Percentiles rank a stretch among this genome's conserved stretches.
phyloP scores from a whole-genome alignment of 805 yeast species.

The Kodamaea kakaduensis region DNA sequence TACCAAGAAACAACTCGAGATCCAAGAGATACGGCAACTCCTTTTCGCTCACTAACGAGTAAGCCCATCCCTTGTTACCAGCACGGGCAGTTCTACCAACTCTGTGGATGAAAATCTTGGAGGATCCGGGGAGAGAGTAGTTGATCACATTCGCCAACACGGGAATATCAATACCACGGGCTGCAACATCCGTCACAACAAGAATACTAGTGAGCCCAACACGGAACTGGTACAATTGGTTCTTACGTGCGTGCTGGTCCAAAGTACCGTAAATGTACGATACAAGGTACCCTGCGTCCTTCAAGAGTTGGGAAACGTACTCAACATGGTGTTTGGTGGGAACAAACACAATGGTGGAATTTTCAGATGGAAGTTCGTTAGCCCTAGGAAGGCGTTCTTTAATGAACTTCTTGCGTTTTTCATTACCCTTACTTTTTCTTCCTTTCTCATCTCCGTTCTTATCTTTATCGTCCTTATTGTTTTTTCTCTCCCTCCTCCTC shows the following conservation, averaged over 20 bases:
- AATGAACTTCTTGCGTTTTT: constrained; percentile 35
- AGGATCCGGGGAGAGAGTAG: constrained; percentile 83
- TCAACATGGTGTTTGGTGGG: constrained; percentile 99
- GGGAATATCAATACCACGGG: constrained; percentile 98
- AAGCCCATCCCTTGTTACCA: constrained; percentile 97
- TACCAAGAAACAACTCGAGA: constrained; percentile 83
- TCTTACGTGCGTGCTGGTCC: constrained; percentile 91
- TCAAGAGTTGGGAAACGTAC: constrained; percentile 67
- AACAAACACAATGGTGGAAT: constrained; percentile 88
- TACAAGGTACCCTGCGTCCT: constrained; percentile 76
- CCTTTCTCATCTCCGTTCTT: constrained; percentile 45
- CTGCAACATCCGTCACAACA: constrained; percentile 97
- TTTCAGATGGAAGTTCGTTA: constrained; percentile 75
- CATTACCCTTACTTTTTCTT: constrained; percentile 33
- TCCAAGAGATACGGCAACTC: constrained; percentile 91
- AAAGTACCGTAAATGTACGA: constrained; percentile 91
- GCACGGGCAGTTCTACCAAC: constrained; percentile 99
- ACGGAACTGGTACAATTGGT: constrained; percentile 81
- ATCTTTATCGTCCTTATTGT: constrained; percentile 50
- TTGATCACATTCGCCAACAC: constrained; percentile 92
- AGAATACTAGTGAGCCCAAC: constrained; percentile 78
- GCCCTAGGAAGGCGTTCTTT: constrained; percentile 70
- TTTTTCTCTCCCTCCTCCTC: constrained; percentile 39
- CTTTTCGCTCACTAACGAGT: constrained; percentile 75
- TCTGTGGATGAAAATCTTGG: constrained; percentile 92